Base-by-base conservation (phyloP, 345 rosid genomes). In the Balakata baccata region DNA sequence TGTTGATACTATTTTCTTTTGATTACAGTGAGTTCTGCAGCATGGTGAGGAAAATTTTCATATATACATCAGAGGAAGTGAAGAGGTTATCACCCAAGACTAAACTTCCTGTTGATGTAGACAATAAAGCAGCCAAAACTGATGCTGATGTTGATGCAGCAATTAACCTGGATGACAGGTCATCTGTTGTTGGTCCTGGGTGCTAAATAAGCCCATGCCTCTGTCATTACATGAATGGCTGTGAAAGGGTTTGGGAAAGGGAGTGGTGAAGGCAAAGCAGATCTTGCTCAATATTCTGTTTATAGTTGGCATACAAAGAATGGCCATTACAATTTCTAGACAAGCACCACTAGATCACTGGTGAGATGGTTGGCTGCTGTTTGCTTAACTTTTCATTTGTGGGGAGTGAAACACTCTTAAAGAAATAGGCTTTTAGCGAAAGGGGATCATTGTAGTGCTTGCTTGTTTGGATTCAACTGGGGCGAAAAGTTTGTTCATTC, bases 1-100 rank as follows among this genome's bases (percentile, higher is more conserved):
- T 51, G 20, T 7, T 53, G 46, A 51, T 29, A 34, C 60, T 38
- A 20, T 17, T 50, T 14, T 59, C 68, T 41, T 67, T 61, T 38
- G 66, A 22, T 69, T 81, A 83, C 91, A 96, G 99, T 68, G 99
- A 96, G 83, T 96, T 96, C 81, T 93, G 99, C 82, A 84, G 89
- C 74, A 96, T 96, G 89, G 99, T 90, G 82, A 86, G 86, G 85
- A 93, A 93, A 83, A 89, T 96, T 69, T 89, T 79, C 81, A 91
- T 96, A 78, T 96, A 91, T 77, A 91, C 99, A 18, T 77, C 87
- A 0, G 99, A 93, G 78, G 98, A 96, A 87, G 97, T 85, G 67
- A 93, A 88, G 89, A 86, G 82, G 82, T 81, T 93, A 78, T 86
- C 96, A 14, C 89, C 99, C 23, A 96, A 91, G 87, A 84, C 68